A percentile compares a stretch with the other conserved stretches of the same genome.
Evolutionary conservation across 2,329 filamentous ascomycete species (phyloP).

Genomic region (Pyrenophora graminea): DNA sequence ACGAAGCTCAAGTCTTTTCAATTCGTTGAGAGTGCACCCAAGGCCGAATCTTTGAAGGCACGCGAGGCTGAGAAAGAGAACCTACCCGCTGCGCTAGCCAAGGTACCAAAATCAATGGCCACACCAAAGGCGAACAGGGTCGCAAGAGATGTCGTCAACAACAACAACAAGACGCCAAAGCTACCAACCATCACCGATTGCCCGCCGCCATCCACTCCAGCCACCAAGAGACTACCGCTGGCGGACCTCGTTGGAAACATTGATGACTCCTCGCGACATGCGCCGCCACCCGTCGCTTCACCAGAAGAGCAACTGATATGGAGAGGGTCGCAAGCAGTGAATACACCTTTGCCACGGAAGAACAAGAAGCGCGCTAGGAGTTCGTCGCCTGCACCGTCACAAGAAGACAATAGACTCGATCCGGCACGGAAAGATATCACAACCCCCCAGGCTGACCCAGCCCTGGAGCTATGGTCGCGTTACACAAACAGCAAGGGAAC

Average conservation of each 20-base stretch:
- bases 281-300: slow-evolving; percentile 55
- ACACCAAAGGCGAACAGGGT: slow-evolving; percentile 30
- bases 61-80: slow-evolving; percentile 53
- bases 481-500: slow-evolving; percentile 50
- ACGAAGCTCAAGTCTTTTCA: slow-evolving; percentile 61
- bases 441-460: slow-evolving; percentile 54
- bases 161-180: slow-evolving; percentile 33
- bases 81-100: slow-evolving; percentile 12
- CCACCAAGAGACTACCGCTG: slow-evolving; percentile 61
- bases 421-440: slow-evolving; percentile 35
- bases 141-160: slow-evolving; percentile 20
- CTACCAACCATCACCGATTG: slow-evolving; percentile 30
- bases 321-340: slow-evolving; percentile 54
- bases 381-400: slow-evolving; percentile 51
- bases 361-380: slow-evolving; percentile 53
- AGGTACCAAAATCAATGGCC: slow-evolving; percentile 14
- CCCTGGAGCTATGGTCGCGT: slow-evolving; percentile 52
- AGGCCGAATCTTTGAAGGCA: slow-evolving; percentile 22
- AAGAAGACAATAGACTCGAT: slow-evolving; percentile 42
- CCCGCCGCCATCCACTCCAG: slow-evolving; percentile 61
- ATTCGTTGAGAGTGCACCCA: slow-evolving; percentile 50
- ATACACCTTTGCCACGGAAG: slow-evolving; percentile 48
- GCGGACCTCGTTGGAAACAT: slow-evolving; percentile 65
- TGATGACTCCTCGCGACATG: slow-evolving; percentile 58
- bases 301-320: slow-evolving; percentile 66